Evolutionary conservation across 2,329 filamentous ascomycete genomes (phyloP).

Genomic region (Truncatella angustata): DNA sequence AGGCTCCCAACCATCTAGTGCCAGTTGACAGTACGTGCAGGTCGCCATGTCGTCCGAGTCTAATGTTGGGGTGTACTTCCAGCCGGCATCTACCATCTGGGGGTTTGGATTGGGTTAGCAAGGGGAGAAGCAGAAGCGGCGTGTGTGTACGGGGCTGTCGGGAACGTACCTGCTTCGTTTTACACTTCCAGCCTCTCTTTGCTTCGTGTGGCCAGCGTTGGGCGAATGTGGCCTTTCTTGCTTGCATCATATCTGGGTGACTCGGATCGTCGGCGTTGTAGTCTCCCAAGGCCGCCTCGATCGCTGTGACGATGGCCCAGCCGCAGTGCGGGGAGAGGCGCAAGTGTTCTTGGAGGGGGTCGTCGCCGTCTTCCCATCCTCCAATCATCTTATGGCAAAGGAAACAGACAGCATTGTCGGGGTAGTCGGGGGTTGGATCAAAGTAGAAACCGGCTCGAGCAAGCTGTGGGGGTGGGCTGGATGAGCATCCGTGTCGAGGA

Average conservation of each 20-base stretch:
- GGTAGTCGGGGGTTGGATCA: conserved; percentile 68
- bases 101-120: conserved; percentile 22
- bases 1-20: conserved; percentile 91
- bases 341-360: conserved; percentile 80
- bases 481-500: too few species aligned
- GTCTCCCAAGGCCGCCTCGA: conserved; percentile 60
- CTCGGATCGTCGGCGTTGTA: conserved; percentile 72
- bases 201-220: conserved; percentile 84
- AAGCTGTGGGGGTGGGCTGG: conserved; percentile 52
- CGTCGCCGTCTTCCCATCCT: conserved; percentile 87
- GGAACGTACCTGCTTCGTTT: conserved; percentile 71
- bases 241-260: conserved; percentile 56
- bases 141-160: background rate
- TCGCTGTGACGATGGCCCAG: conserved; percentile 74
- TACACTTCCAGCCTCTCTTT: conserved; percentile 87
- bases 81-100: conserved; percentile 85
- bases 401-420: conserved; percentile 90
- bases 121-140: too few species aligned
- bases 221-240: conserved; percentile 63
- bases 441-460: conserved; percentile 92
- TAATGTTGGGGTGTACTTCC: conserved; percentile 84
- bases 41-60: conserved; percentile 88
- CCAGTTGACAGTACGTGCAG: conserved; percentile 86
- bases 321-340: conserved; percentile 80
- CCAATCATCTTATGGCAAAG: conserved; percentile 80